phyloP scores from a whole-genome alignment of 2,329 filamentous ascomycete species.

The Fusarium sp. region DNA sequence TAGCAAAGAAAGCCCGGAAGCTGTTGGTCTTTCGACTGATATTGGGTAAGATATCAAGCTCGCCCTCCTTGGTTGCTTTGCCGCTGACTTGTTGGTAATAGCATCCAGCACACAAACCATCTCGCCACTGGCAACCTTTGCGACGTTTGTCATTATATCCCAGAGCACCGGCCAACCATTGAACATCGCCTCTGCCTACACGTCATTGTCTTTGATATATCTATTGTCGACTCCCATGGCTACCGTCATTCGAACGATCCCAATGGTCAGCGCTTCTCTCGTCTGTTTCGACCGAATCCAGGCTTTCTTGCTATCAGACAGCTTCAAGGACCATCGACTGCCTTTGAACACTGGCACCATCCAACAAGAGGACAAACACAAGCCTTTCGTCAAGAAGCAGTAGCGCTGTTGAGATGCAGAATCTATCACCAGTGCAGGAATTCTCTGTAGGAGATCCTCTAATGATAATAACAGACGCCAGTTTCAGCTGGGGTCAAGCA shows the following conservation, averaged over 20 bases:
- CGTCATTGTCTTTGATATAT: slow-evolving; percentile 26
- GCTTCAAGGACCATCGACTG: slow-evolving; percentile 19
- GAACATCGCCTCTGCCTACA: slow-evolving; percentile 21
- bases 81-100: not conserved
- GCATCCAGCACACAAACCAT: slow-evolving; percentile 10
- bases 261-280: slow-evolving; percentile 3
- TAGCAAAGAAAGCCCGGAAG: slow-evolving; percentile 14
- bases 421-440: not conserved
- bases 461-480: slow-evolving; percentile 9
- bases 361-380: not conserved
- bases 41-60: not conserved
- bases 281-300: slow-evolving; percentile 20
- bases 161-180: slow-evolving; percentile 18
- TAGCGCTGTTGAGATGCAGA: not conserved
- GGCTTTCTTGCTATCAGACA: slow-evolving; percentile 7
- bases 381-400: not conserved
- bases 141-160: slow-evolving; percentile 22
- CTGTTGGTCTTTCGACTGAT: slow-evolving; percentile 9
- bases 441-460: slow-evolving; percentile 1
- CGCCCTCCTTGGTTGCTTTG: not conserved
- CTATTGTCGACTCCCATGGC: slow-evolving; percentile 16
- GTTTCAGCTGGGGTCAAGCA: slow-evolving; percentile 3
- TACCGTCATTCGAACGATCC: slow-evolving; percentile 11
- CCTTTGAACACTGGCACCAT: not conserved
- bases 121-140: slow-evolving; percentile 19